Percentiles rank a stretch among this genome's conserved stretches.
Evolutionary conservation across 352 stramenopile species (phyloP).

Genomic region (Pythium pyrilobum): DNA sequence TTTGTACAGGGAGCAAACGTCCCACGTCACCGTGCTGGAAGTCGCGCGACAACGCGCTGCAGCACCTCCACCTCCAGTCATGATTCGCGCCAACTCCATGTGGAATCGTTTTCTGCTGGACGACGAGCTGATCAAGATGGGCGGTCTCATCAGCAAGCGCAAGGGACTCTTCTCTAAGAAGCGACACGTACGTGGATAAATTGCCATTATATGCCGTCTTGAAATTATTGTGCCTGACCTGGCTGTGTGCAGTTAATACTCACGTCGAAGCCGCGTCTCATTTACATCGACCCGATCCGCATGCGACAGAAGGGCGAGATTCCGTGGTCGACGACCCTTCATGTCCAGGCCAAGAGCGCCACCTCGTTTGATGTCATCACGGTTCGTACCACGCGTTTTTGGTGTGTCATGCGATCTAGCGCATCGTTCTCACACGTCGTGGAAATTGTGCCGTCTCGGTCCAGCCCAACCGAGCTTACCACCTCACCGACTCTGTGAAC

Average conservation of each 20-base stretch:
- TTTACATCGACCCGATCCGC: conserved; percentile 89
- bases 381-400: conserved; percentile 30
- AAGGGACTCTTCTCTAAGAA: conserved; percentile 89
- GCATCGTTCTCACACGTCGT: too few relatives aligned
- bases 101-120: conserved; percentile 87
- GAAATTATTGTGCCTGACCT: too few relatives aligned
- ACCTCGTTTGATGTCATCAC: conserved; percentile 88
- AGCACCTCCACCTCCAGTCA: conserved; percentile 45
- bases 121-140: conserved; percentile 85
- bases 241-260: conserved; percentile 55
- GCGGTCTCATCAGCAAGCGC: conserved; percentile 83
- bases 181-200: conserved; percentile 23
- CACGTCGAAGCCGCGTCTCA: conserved; percentile 81
- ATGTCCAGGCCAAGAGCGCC: conserved; percentile 82
- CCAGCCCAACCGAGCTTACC: conserved; percentile 85
- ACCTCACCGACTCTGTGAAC: conserved; percentile 83
- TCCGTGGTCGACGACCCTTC: conserved; percentile 80
- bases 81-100: conserved; percentile 70
- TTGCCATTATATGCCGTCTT: too few relatives aligned
- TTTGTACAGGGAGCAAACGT: conserved; percentile 30
- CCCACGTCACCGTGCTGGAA: conserved; percentile 53
- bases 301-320: conserved; percentile 89
- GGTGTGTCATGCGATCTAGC: not conserved
- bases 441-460: too few relatives aligned
- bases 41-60: conserved; percentile 69